These are phyloP conservation scores for Calonectria crousiana DNA, from an alignment of 2,329 filamentous ascomycete genomes.

Conservation along the genomic window DNA sequence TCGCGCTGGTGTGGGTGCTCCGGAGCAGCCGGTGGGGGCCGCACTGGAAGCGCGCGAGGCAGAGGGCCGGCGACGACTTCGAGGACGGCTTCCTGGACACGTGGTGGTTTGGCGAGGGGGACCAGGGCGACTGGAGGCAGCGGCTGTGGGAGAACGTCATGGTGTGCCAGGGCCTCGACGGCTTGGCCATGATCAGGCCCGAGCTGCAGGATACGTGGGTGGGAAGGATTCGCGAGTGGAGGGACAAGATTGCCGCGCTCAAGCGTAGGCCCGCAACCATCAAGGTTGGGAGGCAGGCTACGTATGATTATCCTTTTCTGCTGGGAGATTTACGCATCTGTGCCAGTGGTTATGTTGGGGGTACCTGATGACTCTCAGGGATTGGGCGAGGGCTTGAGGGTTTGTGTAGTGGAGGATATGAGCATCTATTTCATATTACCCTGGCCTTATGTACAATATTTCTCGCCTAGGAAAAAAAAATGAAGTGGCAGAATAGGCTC, in stretches of 20 bases:
- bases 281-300: constrained; percentile 15
- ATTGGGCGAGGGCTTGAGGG: background rate
- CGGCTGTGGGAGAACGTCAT: constrained; percentile 23
- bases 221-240: constrained; percentile 8
- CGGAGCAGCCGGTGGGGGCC: constrained; percentile 21
- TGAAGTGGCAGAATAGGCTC: no score
- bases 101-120: constrained; percentile 8
- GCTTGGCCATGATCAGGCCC: constrained; percentile 19
- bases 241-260: constrained; percentile 15
- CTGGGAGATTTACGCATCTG: constrained; percentile 22
- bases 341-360: constrained; percentile 11
- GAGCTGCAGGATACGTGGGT: constrained; percentile 13
- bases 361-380: background rate
- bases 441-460: no score
- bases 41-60: background rate
- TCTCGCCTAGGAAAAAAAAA: no score
- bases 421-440: no score
- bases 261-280: background rate
- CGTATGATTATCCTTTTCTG: constrained; percentile 20
- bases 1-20: constrained; percentile 21
- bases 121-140: constrained; percentile 15
- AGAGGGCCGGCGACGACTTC: constrained; percentile 13
- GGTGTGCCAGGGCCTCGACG: constrained; percentile 23
- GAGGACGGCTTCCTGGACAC: constrained; percentile 7
- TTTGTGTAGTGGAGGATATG: no score